These are phyloP conservation scores for Schrenkiella parvula DNA, from an alignment of 345 rosid species.

Conservation along the genomic window DNA sequence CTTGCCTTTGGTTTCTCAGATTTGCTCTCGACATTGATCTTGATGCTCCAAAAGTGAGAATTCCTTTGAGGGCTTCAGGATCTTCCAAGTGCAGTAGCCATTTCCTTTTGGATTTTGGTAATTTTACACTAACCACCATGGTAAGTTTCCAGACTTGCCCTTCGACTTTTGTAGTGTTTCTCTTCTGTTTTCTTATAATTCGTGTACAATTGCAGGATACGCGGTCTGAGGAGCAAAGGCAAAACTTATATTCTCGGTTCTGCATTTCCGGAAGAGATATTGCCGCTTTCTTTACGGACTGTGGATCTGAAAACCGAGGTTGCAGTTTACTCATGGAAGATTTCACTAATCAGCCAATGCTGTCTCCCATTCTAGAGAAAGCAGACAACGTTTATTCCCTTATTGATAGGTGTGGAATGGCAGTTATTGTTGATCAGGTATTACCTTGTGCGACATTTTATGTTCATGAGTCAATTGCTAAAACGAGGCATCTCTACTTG, in stretches of 20 bases:
- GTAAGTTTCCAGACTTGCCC: constrained; percentile 42
- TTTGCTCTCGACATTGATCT: constrained; percentile 97
- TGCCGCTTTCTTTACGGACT: constrained; percentile 84
- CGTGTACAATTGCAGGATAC: constrained; percentile 53
- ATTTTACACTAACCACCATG: constrained; percentile 81
- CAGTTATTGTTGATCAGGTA: constrained; percentile 97
- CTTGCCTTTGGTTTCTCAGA: constrained; percentile 45
- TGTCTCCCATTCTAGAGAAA: constrained; percentile 43
- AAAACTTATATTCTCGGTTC: constrained; percentile 84
- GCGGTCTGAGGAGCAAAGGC: constrained; percentile 69
- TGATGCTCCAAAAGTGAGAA: constrained; percentile 95
- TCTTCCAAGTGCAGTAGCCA: constrained; percentile 67
- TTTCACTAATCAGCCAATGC: constrained; percentile 37
- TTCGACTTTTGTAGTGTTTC: constrained; percentile 17
- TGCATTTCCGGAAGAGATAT: constrained; percentile 93
- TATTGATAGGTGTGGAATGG: constrained; percentile 93
- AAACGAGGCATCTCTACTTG: constrained; percentile 10
- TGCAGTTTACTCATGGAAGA: constrained; percentile 41
- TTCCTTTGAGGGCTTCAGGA: constrained; percentile 67
- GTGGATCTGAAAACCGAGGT: constrained; percentile 48
- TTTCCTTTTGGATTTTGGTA: constrained; percentile 95
- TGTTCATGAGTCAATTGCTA: constrained; percentile 16
- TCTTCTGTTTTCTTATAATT: constrained; percentile 23
- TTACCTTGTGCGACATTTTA: constrained; percentile 11
- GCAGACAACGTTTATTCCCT: constrained; percentile 61